These are phyloP conservation scores for Tagetes patula DNA, from an alignment of 129 eudicot genomes.

Conservation along the genomic window DNA sequence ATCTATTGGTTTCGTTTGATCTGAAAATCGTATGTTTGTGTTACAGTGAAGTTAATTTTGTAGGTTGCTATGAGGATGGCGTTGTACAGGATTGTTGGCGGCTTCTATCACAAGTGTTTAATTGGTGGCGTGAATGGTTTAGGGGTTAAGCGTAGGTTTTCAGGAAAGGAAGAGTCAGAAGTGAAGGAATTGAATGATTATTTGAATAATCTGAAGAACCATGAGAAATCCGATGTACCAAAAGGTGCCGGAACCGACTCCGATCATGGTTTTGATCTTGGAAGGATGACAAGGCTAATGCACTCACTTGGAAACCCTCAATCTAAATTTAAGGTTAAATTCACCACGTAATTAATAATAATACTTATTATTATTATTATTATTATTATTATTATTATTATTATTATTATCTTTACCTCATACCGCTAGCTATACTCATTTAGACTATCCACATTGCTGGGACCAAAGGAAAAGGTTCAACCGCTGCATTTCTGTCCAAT, in stretches of 20 bases:
- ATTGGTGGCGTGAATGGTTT: background rate
- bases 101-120: conserved; percentile 7
- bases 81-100: background rate
- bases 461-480: conserved; percentile 98
- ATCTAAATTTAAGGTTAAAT: conserved; percentile 63
- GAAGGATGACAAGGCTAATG: conserved; percentile 82
- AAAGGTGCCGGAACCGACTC: conserved; percentile 90
- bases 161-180: conserved; percentile 44
- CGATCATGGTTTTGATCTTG: conserved; percentile 83
- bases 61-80: conserved; percentile 18
- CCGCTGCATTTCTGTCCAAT: conserved; percentile 83
- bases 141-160: conserved; percentile 38
- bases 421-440: background rate
- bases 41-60: too few species aligned
- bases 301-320: conserved; percentile 81
- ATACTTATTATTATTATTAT: too few species aligned
- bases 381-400: too few species aligned
- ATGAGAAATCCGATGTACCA: conserved; percentile 88
- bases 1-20: too few species aligned
- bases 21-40: too few species aligned
- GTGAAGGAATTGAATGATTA: conserved; percentile 55
- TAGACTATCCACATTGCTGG: conserved; percentile 91
- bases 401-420: too few species aligned
- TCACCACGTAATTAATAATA: too few species aligned
- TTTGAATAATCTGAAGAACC: conserved; percentile 75